phyloP scores from a whole-genome alignment of 495 filamentous ascomycete genomes.

The Darksidea phi region DNA sequence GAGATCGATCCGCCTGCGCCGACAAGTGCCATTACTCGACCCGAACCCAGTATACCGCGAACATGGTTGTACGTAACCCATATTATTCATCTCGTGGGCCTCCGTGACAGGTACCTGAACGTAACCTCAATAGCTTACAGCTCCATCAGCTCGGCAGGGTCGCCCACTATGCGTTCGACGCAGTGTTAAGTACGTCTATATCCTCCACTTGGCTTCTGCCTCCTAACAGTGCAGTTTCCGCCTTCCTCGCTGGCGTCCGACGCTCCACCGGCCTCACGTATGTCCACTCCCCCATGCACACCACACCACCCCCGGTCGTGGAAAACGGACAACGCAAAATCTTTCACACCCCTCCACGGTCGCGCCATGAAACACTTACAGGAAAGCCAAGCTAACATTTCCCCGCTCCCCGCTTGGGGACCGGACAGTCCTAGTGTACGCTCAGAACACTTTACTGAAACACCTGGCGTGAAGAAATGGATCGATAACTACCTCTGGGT shows the following conservation, averaged over 20 bases:
- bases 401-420: conserved; percentile 43
- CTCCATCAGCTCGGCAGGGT: conserved; percentile 77
- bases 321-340: conserved; percentile 8
- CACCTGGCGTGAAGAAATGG: conserved; percentile 82
- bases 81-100: conserved; percentile 14
- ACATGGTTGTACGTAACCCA: conserved; percentile 41
- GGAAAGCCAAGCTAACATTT: conserved; percentile 39
- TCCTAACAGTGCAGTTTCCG: conserved; percentile 64
- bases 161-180: conserved; percentile 94
- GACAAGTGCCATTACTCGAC: conserved; percentile 1
- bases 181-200: conserved; percentile 71
- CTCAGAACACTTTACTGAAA: conserved; percentile 80
- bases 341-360: background rate
- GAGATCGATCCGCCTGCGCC: background rate
- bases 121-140: conserved; percentile 22
- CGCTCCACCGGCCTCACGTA: conserved; percentile 97
- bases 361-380: background rate
- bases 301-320: conserved; percentile 15
- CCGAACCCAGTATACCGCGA: conserved; percentile 8
- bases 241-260: conserved; percentile 93
- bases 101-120: conserved; percentile 2
- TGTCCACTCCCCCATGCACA: conserved; percentile 45
- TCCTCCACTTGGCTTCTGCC: background rate
- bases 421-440: conserved; percentile 74
- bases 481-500: conserved; percentile 93